These are phyloP conservation scores for Artemisia argyi DNA, from an alignment of 129 eudicot genomes.

Conservation along the genomic window DNA sequence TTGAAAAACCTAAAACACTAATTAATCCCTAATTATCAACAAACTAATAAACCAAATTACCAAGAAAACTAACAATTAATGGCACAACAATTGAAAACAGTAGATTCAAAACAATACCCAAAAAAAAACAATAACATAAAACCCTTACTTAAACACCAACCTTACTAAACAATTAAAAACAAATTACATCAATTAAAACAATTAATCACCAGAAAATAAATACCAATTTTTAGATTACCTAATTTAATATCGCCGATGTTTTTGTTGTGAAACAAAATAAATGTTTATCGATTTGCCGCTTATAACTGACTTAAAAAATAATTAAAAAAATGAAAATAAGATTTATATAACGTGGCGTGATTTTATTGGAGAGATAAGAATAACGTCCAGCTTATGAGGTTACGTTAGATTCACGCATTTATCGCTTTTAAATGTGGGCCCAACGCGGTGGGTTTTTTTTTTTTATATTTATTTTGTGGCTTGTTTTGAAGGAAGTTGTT, in stretches of 20 bases:
- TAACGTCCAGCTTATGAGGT: conserved; percentile 34
- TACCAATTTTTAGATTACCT: conserved; percentile 27
- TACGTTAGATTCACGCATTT: conserved; percentile 20
- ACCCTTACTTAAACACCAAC: conserved; percentile 27
- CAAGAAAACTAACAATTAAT: background rate
- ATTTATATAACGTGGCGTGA: conserved; percentile 39
- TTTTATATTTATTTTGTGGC: conserved; percentile 6
- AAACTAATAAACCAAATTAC: too few species aligned
- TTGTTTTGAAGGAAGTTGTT: too few species aligned
- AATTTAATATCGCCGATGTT: conserved; percentile 24
- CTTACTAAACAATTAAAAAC: background rate
- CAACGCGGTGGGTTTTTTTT: conserved; percentile 1
- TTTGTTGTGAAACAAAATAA: conserved; percentile 3
- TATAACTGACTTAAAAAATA: conserved; percentile 25
- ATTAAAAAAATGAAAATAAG: conserved; percentile 4
- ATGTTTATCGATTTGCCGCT: conserved; percentile 45
- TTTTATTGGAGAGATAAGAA: conserved; percentile 25
- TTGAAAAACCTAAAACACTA: too few species aligned
- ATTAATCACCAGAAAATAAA: background rate
- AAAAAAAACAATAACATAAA: background rate
- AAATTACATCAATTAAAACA: background rate
- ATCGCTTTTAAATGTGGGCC: conserved; percentile 6
- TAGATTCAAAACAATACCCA: background rate
- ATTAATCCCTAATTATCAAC: too few species aligned
- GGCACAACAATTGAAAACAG: too few species aligned